These are phyloP conservation scores for Monosporascus cannonballus DNA, from an alignment of 2,329 filamentous ascomycete species.

Conservation along the genomic window DNA sequence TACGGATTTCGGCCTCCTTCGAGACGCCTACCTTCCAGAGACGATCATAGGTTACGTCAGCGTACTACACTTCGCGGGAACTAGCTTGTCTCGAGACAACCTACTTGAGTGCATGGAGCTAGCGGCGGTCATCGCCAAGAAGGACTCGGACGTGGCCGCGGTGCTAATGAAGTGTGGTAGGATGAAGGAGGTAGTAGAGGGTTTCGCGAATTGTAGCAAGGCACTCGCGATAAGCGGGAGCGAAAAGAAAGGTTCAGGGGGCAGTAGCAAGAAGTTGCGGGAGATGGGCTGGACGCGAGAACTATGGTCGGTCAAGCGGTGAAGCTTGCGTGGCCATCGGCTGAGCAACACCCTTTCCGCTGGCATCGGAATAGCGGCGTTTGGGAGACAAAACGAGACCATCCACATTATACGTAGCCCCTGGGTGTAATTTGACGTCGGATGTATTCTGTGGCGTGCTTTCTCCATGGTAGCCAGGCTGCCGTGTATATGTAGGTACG, in stretches of 20 bases:
- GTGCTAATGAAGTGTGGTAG: conserved; percentile 59
- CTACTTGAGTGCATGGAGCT: conserved; percentile 85
- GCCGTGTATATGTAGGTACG: no score
- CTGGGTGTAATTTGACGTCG: no score
- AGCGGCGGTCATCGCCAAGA: conserved; percentile 66
- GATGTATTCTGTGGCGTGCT: no score
- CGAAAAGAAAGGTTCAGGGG: conserved; percentile 45
- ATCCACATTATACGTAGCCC: no score
- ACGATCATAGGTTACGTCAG: conserved; percentile 77
- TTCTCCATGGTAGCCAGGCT: no score
- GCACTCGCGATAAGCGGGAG: conserved; percentile 53
- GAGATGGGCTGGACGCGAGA: conserved; percentile 59
- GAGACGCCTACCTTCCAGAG: conserved; percentile 78
- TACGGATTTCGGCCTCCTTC: conserved; percentile 56
- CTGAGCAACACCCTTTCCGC: no score
- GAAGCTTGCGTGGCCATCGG: conserved; percentile 2
- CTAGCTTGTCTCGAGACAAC: conserved; percentile 66
- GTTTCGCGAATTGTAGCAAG: conserved; percentile 72
- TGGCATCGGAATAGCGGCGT: no score
- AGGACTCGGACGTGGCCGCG: conserved; percentile 58
- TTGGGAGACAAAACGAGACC: no score
- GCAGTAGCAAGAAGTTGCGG: conserved; percentile 52
- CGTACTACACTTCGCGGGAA: conserved; percentile 73
- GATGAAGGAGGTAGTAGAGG: conserved; percentile 70
- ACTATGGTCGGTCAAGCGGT: conserved; percentile 52